Conservation (phyloP, 2,329 filamentous ascomycete species). For the Paraphoma sp. region DNA sequence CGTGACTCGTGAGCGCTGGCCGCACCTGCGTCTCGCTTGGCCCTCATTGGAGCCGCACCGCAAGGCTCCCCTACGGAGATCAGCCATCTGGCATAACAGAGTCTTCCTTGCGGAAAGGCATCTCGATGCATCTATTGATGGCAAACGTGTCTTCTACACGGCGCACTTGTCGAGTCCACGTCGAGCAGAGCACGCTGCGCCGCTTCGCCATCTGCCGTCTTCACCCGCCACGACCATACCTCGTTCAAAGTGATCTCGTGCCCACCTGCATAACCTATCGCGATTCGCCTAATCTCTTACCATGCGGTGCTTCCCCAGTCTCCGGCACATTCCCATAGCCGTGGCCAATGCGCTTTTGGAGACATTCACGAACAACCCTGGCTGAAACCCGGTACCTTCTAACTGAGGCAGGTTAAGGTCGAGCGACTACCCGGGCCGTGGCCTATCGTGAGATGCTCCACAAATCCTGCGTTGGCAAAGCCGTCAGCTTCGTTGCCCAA, state of each 20-base stretch:
- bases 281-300: not conserved
- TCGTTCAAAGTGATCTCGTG: conserved; percentile 18
- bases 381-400: not conserved
- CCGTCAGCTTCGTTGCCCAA: conserved; percentile 10
- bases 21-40: conserved; percentile 11
- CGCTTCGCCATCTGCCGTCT: not conserved
- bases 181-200: not conserved
- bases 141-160: not conserved
- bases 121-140: not conserved
- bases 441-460: conserved; percentile 16
- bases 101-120: conserved; percentile 5
- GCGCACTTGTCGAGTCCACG: not conserved
- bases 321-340: not conserved
- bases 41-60: conserved; percentile 19
- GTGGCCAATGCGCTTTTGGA: not conserved
- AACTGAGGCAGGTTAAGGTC: conserved; percentile 8
- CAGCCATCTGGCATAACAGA: conserved; percentile 1
- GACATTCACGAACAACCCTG: not conserved
- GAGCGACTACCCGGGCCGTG: conserved; percentile 6
- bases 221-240: not conserved
- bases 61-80: conserved; percentile 8
- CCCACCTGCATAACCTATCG: conserved; percentile 17
- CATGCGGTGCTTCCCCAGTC: not conserved
- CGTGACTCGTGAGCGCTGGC: conserved; percentile 2
- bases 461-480: conserved; percentile 19